A percentile compares a stretch with the other conserved stretches of the same genome.
phyloP scores from a whole-genome alignment of 148 eudicot genomes.

The Nepenthes mirabilis region DNA sequence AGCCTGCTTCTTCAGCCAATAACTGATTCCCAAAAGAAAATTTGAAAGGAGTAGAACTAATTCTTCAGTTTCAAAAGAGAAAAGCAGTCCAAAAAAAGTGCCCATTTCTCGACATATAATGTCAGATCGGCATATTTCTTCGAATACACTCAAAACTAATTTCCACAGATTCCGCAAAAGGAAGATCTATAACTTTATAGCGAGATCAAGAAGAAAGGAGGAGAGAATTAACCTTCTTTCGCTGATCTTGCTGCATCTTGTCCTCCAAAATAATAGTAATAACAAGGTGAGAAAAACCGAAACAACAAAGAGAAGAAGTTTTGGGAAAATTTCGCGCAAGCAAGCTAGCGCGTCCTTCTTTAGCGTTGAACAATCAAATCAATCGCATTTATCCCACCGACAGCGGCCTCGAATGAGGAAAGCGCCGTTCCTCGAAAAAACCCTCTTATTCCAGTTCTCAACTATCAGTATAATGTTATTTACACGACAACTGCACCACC shows the following conservation, averaged over 20 bases:
- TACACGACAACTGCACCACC: constrained; percentile 1
- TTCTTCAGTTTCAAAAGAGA: too few relatives aligned
- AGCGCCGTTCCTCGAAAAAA: constrained; percentile 13
- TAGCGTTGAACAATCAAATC: constrained; percentile 3
- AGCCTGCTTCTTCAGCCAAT: too few relatives aligned
- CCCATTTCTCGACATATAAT: too few relatives aligned
- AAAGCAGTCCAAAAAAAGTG: too few relatives aligned
- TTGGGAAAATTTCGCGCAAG: too few relatives aligned
- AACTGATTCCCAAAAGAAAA: too few relatives aligned
- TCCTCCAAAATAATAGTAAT: too few relatives aligned
- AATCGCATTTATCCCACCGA: constrained; percentile 45
- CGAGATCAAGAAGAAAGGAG: background rate
- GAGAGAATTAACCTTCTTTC: constrained; percentile 37
- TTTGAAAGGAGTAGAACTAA: too few relatives aligned
- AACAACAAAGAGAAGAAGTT: too few relatives aligned
- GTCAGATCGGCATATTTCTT: too few relatives aligned
- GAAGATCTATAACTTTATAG: background rate
- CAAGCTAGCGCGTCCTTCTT: too few relatives aligned
- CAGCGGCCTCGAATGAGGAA: constrained; percentile 18
- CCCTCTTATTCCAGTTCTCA: constrained; percentile 8
- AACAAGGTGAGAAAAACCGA: background rate
- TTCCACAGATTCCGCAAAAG: background rate
- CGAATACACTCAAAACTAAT: too few relatives aligned
- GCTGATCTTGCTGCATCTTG: constrained; percentile 62
- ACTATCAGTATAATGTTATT: constrained; percentile 4